A percentile compares a stretch with the other conserved stretches of the same genome.
These are phyloP conservation scores for Yamadazyma sp. DNA, from an alignment of 805 yeast species.

Conservation along the genomic window DNA sequence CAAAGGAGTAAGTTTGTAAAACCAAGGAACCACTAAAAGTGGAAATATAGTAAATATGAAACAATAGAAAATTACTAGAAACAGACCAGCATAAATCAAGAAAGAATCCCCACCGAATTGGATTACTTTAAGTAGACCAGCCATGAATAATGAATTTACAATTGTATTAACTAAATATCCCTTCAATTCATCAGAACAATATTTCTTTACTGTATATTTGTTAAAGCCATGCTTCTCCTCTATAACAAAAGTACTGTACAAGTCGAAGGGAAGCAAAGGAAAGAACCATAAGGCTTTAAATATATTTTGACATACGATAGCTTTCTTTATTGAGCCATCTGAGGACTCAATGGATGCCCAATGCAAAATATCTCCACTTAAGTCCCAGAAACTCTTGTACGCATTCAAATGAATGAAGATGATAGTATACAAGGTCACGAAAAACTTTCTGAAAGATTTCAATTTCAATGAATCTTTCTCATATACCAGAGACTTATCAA, in stretches of 20 bases:
- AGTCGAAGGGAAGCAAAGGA: neutral
- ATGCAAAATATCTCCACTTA: constrained; percentile 1
- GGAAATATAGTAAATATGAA: constrained; percentile 79
- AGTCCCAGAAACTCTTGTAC: neutral
- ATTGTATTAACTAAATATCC: neutral
- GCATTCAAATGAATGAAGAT: neutral
- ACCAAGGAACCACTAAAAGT: constrained; percentile 81
- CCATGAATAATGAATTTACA: neutral
- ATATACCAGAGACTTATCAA: constrained; percentile 2
- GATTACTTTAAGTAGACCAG: neutral
- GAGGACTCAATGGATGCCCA: neutral
- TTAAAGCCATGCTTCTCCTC: constrained; percentile 9
- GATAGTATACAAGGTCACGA: neutral
- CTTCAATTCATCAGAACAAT: neutral
- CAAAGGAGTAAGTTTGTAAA: constrained; percentile 84
- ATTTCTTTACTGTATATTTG: constrained; percentile 1
- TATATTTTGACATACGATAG: neutral
- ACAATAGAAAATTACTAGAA: constrained; percentile 62
- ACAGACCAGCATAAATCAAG: constrained; percentile 10
- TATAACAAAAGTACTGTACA: constrained; percentile 3
- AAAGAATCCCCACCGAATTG: neutral
- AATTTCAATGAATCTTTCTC: constrained; percentile 1
- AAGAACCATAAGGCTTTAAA: neutral
- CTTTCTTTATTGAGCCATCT: neutral
- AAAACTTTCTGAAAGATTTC: neutral